phyloP scores from a whole-genome alignment of 1,139 yeast genomes.

The Kodamaea sp. region DNA sequence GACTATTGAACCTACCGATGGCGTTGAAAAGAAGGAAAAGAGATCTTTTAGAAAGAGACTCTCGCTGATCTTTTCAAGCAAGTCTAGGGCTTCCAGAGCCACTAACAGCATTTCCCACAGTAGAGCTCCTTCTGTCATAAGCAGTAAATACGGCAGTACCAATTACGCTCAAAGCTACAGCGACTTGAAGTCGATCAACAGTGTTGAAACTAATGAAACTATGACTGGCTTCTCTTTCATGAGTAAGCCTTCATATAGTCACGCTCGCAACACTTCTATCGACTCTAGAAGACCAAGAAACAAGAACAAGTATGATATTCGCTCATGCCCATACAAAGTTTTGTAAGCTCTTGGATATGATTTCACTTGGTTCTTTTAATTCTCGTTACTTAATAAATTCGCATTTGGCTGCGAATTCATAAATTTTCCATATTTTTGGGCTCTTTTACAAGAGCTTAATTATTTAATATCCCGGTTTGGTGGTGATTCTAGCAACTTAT shows the following conservation, averaged over 20 bases:
- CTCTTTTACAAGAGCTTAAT: no score
- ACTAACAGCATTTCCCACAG: conserved; percentile 3
- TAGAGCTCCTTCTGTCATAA: neutral
- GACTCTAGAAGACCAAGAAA: conserved; percentile 7
- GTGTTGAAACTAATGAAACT: conserved; percentile 20
- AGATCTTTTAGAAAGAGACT: conserved; percentile 27
- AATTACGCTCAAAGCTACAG: conserved; percentile 8
- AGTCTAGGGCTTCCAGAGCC: conserved; percentile 7
- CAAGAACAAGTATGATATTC: conserved; percentile 19
- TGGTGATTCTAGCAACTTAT: no score
- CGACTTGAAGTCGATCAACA: conserved; percentile 29
- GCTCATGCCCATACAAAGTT: conserved; percentile 18
- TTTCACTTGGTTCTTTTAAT: no score
- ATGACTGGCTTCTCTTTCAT: conserved; percentile 27
- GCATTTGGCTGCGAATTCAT: no score
- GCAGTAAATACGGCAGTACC: neutral
- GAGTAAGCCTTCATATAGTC: conserved; percentile 5
- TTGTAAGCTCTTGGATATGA: conserved; percentile 2
- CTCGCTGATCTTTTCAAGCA: conserved; percentile 23
- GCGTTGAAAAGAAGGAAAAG: conserved; percentile 14
- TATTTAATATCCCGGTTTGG: neutral
- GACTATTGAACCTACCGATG: conserved; percentile 12
- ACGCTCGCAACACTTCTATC: no score
- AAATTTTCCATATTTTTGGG: no score
- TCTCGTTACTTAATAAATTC: no score